A percentile compares a stretch with the other conserved stretches of the same genome.
Conservation (phyloP, 2,329 filamentous ascomycete genomes). For the Fusarium sp. region DNA sequence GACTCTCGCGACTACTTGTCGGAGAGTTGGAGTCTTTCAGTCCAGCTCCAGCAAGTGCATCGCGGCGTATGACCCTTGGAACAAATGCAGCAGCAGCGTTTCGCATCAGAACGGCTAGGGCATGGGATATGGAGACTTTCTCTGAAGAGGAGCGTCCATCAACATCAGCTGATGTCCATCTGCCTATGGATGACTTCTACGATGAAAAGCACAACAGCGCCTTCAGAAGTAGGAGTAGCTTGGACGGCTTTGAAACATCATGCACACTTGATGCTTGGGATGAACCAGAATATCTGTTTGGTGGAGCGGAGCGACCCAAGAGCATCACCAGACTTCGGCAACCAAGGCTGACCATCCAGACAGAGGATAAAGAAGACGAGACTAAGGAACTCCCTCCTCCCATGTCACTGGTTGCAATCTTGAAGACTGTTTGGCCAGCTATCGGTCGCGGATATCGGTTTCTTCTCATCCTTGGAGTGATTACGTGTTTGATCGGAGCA, state of each 20-base stretch:
- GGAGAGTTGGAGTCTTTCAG: constrained; percentile 33
- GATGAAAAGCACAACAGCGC: constrained; percentile 29
- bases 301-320: constrained; percentile 48
- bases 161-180: not conserved
- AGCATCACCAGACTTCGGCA: constrained; percentile 33
- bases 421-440: constrained; percentile 74
- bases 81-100: constrained; percentile 33
- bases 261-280: constrained; percentile 13
- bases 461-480: constrained; percentile 69
- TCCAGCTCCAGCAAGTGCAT: constrained; percentile 14
- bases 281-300: constrained; percentile 36
- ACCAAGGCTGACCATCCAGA: not conserved
- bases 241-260: constrained; percentile 11
- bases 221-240: constrained; percentile 16
- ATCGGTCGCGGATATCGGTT: constrained; percentile 64
- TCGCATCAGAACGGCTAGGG: constrained; percentile 36
- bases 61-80: constrained; percentile 39
- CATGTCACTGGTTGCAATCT: constrained; percentile 42
- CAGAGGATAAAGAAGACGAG: not conserved
- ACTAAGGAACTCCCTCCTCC: constrained; percentile 6
- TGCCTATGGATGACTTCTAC: not conserved
- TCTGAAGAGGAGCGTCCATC: constrained; percentile 2
- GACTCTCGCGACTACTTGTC: constrained; percentile 34
- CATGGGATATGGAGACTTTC: constrained; percentile 32
- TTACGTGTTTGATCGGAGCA: constrained; percentile 71